Percentiles rank a stretch among this genome's conserved stretches.
Evolutionary conservation across 2,329 filamentous ascomycete genomes (phyloP).

Genomic region (Endoconidiophora polonica): DNA sequence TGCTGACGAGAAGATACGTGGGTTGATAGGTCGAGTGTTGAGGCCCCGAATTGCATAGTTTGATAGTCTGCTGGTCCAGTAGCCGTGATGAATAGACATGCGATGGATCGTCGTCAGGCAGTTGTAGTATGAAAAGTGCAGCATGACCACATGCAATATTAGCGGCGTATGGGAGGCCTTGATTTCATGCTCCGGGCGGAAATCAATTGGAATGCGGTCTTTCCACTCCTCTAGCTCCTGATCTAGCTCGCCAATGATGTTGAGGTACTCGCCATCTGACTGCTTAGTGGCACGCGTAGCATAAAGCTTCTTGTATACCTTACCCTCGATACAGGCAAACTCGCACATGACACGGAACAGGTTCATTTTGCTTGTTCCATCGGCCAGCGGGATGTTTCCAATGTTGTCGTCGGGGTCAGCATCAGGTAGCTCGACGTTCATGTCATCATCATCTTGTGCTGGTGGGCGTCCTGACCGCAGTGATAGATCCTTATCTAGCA

Average conservation of each 20-base stretch:
- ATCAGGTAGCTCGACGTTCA: conserved; percentile 92
- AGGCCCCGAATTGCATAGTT: conserved; percentile 91
- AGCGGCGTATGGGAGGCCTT: conserved; percentile 80
- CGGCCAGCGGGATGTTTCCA: conserved; percentile 78
- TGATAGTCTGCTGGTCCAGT: conserved; percentile 89
- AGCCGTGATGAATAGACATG: conserved; percentile 95
- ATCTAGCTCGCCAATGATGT: conserved; percentile 90
- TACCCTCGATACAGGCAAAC: conserved; percentile 80
- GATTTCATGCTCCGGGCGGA: conserved; percentile 94
- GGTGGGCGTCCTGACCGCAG: conserved; percentile 42
- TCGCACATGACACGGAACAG: conserved; percentile 86
- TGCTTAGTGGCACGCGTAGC: conserved; percentile 84
- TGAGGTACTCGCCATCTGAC: conserved; percentile 79
- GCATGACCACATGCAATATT: conserved; percentile 83
- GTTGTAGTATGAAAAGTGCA: conserved; percentile 97
- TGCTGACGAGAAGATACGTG: conserved; percentile 84
- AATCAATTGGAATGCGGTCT: conserved; percentile 84
- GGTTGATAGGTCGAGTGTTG: conserved; percentile 80
- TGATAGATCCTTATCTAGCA: conserved; percentile 47
- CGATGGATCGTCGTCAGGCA: conserved; percentile 94
- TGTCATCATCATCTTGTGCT: conserved; percentile 49
- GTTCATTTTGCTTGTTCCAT: conserved; percentile 86
- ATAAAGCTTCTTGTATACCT: conserved; percentile 85
- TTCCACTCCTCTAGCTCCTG: conserved; percentile 88
- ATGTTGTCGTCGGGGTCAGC: conserved; percentile 84